Evolutionary conservation across 108 stramenopile species (phyloP), one percentile per base, ranked within the genome.

Genomic region (Stephanodiscus triporus): DNA sequence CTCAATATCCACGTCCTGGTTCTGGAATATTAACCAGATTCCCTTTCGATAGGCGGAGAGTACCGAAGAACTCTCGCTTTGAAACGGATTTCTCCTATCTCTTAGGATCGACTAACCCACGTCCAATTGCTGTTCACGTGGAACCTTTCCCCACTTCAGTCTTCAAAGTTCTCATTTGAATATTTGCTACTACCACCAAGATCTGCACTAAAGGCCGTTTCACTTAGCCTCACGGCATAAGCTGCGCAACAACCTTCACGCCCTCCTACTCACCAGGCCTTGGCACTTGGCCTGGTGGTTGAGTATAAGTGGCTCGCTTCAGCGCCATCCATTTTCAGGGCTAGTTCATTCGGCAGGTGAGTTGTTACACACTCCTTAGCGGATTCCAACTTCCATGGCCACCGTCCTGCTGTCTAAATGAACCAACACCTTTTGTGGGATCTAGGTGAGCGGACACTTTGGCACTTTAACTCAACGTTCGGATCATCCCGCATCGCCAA

Each of bases 371-470:
- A 85, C 86, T 88, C 88, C 88, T 87, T 88, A 87, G 87, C 86
- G 87, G 90, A 87, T 96, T 94, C 91, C 95, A 86, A 96, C 93
- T 96, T 96, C 95, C 93, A 92, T 96, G 95, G 89, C 93, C 93
- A 96, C 96, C 92, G 96, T 94, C 93, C 91, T 92, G 92, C 92
- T 96, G 95, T 94, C 91, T 88, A 89, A 85, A 96, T 96, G 92
- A 91, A 96, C 95, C 92, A 93, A 96, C 95, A 92, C 95, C 92
- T 91, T 96, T 96, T 96, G 91, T 96, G 93, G 93, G 89, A 93
- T 96, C 93, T 95, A 91, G 92, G 89, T 92, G 92, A 95, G 92
- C 88, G 96, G 85, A 86, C 89, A 96, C 83, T 94, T 90, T 89
- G 91, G 92, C 93, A 91, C 93, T 91, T 96, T 96, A 94, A 93